Conservation (phyloP, 306 rosid genomes). For the Cicer judaicum region DNA sequence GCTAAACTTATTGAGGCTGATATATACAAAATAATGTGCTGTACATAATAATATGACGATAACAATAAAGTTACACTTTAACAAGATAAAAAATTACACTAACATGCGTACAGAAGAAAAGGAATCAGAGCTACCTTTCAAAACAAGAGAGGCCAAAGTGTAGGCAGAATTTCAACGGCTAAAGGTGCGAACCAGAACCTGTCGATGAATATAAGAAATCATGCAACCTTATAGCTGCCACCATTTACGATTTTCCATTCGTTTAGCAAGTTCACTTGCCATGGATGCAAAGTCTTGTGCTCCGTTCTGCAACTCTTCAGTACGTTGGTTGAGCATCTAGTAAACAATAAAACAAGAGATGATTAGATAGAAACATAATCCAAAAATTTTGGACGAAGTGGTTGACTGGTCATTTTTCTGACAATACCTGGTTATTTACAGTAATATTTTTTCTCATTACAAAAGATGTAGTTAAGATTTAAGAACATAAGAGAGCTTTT, state of each 20-base stretch:
- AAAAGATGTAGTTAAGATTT: constrained; percentile 1
- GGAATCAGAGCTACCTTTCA: constrained; percentile 36
- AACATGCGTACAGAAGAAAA: constrained; percentile 7
- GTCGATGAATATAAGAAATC: constrained; percentile 21
- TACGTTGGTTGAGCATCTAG: constrained; percentile 65
- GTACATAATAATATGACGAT: constrained; percentile 29
- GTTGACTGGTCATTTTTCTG: background rate
- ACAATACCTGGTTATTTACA: constrained; percentile 2
- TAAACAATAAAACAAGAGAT: constrained; percentile 31
- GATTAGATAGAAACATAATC: constrained; percentile 34
- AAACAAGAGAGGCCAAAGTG: constrained; percentile 28
- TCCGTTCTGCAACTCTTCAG: constrained; percentile 75
- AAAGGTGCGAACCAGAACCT: background rate
- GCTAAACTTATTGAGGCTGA: constrained; percentile 26
- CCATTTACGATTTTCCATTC: constrained; percentile 93
- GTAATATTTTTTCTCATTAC: background rate
- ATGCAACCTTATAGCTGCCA: constrained; percentile 69
- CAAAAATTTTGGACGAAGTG: constrained; percentile 14
- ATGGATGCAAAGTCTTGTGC: constrained; percentile 82
- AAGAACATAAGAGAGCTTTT: background rate
- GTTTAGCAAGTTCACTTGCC: constrained; percentile 78
- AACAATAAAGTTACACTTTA: background rate
- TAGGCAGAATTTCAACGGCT: constrained; percentile 30
- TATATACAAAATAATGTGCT: constrained; percentile 29
- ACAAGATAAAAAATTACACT: background rate